Percentiles rank a stretch among this genome's conserved stretches.
These are phyloP conservation scores for Pyrrhoderma noxium DNA, from an alignment of 1,284 basidiomycete species.

Conservation along the genomic window DNA sequence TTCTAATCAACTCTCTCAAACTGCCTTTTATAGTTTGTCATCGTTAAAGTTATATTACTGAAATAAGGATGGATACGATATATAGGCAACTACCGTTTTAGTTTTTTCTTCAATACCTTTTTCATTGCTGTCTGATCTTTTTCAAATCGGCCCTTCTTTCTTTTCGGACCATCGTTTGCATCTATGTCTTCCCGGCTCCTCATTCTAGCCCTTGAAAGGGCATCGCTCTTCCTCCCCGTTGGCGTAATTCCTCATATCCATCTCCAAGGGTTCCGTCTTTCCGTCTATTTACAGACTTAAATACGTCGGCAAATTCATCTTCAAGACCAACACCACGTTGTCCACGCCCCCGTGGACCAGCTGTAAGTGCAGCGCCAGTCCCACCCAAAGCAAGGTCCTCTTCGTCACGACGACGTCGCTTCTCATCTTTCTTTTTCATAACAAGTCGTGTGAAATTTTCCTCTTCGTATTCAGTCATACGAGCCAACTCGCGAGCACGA, in stretches of 20 bases:
- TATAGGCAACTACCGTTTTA: slow-evolving; percentile 19
- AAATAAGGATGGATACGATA: no score
- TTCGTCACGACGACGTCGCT: slow-evolving; percentile 78
- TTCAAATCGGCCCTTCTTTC: slow-evolving; percentile 74
- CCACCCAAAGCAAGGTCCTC: slow-evolving; percentile 88
- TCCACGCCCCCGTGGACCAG: slow-evolving; percentile 41
- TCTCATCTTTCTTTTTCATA: slow-evolving; percentile 86
- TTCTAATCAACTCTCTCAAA: background rate
- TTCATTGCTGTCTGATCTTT: slow-evolving; percentile 55
- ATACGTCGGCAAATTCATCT: slow-evolving; percentile 79
- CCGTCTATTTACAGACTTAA: slow-evolving; percentile 47
- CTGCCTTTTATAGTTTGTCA: background rate
- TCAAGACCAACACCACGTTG: slow-evolving; percentile 69
- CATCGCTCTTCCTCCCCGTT: slow-evolving; percentile 56
- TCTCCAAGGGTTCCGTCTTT: slow-evolving; percentile 43
- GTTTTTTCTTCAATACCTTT: slow-evolving; percentile 29
- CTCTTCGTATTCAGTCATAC: slow-evolving; percentile 90
- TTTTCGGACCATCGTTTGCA: slow-evolving; percentile 35
- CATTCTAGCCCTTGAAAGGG: slow-evolving; percentile 41
- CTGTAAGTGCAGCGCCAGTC: slow-evolving; percentile 33
- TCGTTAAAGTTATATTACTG: no score
- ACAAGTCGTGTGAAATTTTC: slow-evolving; percentile 91
- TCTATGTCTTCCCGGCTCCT: slow-evolving; percentile 35
- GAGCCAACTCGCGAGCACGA: slow-evolving; percentile 72
- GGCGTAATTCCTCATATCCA: slow-evolving; percentile 70